Percentiles rank a stretch among this genome's conserved stretches.
These are phyloP conservation scores for Panellus pusillus DNA, from an alignment of 768 basidiomycete species.

Conservation along the genomic window DNA sequence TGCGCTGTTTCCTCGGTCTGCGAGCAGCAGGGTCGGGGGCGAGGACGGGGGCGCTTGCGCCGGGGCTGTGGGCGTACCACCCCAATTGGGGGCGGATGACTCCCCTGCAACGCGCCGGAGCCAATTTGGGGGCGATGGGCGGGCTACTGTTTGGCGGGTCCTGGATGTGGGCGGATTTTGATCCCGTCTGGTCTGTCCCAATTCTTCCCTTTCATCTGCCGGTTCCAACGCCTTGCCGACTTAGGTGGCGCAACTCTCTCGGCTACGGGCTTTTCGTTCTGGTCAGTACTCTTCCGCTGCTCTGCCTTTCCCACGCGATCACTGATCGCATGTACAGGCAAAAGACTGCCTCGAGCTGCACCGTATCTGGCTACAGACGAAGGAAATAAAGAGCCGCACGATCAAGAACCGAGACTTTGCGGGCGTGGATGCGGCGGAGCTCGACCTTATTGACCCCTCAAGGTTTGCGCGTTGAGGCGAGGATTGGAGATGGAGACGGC, in stretches of 20 bases:
- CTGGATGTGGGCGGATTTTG: conserved; percentile 44
- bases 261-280: conserved; percentile 47
- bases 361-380: conserved; percentile 47
- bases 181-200: conserved; percentile 45
- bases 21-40: conserved; percentile 4
- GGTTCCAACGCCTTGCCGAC: not conserved
- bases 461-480: not conserved
- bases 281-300: conserved; percentile 29
- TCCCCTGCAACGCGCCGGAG: conserved; percentile 17
- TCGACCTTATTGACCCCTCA: conserved; percentile 43
- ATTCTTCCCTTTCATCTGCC: not conserved
- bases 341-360: conserved; percentile 47
- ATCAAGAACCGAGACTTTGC: conserved; percentile 50
- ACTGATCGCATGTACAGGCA: conserved; percentile 28
- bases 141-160: conserved; percentile 37
- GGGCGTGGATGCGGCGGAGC: conserved; percentile 44
- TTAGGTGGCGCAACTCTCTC: conserved; percentile 47
- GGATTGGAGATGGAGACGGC: too few species aligned
- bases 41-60: conserved; percentile 20
- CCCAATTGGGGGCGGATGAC: conserved; percentile 32
- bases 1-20: conserved; percentile 23
- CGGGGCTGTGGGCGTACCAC: conserved; percentile 27
- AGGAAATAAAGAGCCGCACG: conserved; percentile 46
- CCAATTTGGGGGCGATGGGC: not conserved
- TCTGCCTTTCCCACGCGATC: not conserved